Percentiles rank a stretch among this genome's conserved stretches.
Conservation (phyloP, 2,329 filamentous ascomycete species). For the Phialophora verrucosa region DNA sequence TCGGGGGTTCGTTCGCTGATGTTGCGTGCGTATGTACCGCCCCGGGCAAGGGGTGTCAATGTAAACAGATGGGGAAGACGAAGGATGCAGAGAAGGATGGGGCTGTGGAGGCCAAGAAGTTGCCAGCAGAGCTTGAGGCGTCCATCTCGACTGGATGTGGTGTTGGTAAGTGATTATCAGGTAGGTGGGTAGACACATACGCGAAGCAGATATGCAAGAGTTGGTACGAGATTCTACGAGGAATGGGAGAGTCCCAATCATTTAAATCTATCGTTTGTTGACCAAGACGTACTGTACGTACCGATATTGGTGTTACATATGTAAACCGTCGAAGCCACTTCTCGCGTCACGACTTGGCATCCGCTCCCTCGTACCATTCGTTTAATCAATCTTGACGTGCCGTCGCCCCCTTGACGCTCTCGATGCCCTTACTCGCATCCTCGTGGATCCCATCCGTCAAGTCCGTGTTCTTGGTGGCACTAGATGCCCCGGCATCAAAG, state of each 20-base stretch:
- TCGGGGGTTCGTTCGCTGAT: background rate
- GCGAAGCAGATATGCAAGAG: too few relatives aligned
- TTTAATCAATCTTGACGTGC: background rate
- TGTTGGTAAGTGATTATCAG: background rate
- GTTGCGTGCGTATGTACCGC: background rate
- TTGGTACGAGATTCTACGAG: too few relatives aligned
- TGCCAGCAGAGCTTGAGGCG: background rate
- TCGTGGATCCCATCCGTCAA: conserved; percentile 4
- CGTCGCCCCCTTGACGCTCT: background rate
- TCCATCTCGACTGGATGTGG: background rate
- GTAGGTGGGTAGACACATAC: too few relatives aligned
- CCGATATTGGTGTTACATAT: too few relatives aligned
- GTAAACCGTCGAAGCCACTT: too few relatives aligned
- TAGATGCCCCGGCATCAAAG: background rate
- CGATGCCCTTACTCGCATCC: conserved; percentile 3
- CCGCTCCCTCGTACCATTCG: too few relatives aligned
- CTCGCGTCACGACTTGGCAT: too few relatives aligned
- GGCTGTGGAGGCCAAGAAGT: background rate
- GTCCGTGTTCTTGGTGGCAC: background rate
- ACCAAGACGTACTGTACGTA: too few relatives aligned
- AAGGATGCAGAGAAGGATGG: background rate
- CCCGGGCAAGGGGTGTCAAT: background rate
- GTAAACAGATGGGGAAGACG: background rate
- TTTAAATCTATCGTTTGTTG: too few relatives aligned
- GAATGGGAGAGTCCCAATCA: too few relatives aligned